Evolutionary conservation across 176 grass and related monocot species (phyloP).

Genomic region (Luzula sylvatica): DNA sequence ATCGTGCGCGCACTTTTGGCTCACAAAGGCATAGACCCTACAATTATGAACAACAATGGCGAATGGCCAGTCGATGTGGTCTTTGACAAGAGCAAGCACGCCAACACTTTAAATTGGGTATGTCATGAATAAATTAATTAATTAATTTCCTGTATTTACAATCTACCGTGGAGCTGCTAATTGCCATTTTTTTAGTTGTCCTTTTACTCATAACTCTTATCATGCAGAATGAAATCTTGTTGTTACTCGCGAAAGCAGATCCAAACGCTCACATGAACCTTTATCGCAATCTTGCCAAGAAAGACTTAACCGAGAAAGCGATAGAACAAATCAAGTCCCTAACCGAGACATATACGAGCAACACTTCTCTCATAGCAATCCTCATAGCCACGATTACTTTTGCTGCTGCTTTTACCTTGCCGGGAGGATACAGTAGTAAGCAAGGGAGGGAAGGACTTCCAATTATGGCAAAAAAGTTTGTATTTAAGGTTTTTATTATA

Average conservation of each 20-base stretch:
- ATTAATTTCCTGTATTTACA: background rate
- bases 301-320: background rate
- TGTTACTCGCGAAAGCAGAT: slow-evolving; percentile 8
- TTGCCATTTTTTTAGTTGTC: background rate
- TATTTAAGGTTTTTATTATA: slow-evolving; percentile 14
- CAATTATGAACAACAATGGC: background rate
- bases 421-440: slow-evolving; percentile 3
- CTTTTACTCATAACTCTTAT: background rate
- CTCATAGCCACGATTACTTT: slow-evolving; percentile 10
- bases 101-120: slow-evolving; percentile 11
- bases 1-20: slow-evolving; percentile 12
- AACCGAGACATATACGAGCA: slow-evolving; percentile 17
- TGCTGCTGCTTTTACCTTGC: slow-evolving; percentile 16
- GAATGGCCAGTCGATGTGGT: background rate
- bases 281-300: background rate
- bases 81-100: background rate
- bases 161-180: background rate
- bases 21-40: background rate
- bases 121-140: background rate
- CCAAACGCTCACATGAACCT: background rate
- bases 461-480: slow-evolving; percentile 2
- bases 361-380: slow-evolving; percentile 21
- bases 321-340: slow-evolving; percentile 6
- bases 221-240: slow-evolving; percentile 10
- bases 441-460: slow-evolving; percentile 11